Base-by-base conservation (phyloP, 2,329 filamentous ascomycete genomes). In the Botryotinia calthae region DNA sequence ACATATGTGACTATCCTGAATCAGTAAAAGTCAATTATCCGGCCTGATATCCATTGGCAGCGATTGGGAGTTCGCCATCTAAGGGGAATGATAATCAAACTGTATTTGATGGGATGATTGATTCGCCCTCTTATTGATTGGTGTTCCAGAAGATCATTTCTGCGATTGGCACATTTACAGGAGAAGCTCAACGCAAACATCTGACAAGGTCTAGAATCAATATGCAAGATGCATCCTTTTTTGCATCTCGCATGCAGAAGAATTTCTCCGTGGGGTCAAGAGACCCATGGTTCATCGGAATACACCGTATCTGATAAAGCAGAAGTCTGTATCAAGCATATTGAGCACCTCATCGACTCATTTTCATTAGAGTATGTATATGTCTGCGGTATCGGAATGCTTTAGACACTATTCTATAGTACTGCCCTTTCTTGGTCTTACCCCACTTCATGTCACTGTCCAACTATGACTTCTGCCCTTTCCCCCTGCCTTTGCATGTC, bases 301-400 rank as follows among this genome's bases (percentile, higher is more conserved):
- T 25, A 34, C 4, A 25, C 64, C 46, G 64, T 67, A 42, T 67
- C 64, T 67, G 64, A 40, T 34, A 22, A 34, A 51, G 25, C 22
- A 40, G 31, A 66, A 51, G 63, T 51, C 46, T 67, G 62, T 22
- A 40, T 64, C 10, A 22, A 46, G 40, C n/a, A 31, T 31, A 34
- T 64, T 42, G 48, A 46, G 42, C 10, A 64, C 42, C 28, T 25
- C 16, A 67, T 54, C 12, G 40, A 42, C n/a, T 44, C n/a, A 16
- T 63, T 54, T 4, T 54, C 37, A 34, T 34, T 22, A 54, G 34
- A 40, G 16, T 18, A 4, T 48, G 12, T 20, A 31, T 20, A 37
- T 9, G n/a, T 40, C 25, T 67, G 64, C 64, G 64, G 64, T 54
- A 67, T 54, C 64, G 64, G 64, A 67, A 54, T 54, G 25, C 18